These are phyloP conservation scores for Nemania sp. DNA, from an alignment of 2,329 filamentous ascomycete species.

Conservation along the genomic window DNA sequence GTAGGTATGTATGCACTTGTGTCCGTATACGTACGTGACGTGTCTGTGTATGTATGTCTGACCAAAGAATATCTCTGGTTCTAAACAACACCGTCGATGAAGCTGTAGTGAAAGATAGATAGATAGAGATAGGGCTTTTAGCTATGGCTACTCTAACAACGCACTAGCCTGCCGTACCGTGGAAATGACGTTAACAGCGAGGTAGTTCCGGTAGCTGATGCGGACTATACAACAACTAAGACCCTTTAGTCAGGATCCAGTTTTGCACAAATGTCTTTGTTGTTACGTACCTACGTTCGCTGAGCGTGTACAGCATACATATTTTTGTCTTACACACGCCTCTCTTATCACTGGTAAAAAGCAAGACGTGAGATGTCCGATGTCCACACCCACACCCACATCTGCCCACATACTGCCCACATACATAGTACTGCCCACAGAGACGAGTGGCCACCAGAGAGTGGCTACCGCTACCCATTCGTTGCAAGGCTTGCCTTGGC, in stretches of 20 bases:
- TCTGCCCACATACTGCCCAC: too few species aligned
- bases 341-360: conserved; percentile 23
- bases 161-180: background rate
- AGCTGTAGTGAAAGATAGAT: conserved; percentile 7
- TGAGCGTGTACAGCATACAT: conserved; percentile 1
- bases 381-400: conserved; percentile 10
- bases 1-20: background rate
- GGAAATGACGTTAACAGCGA: conserved; percentile 23
- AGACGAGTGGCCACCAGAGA: conserved; percentile 14
- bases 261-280: conserved; percentile 24
- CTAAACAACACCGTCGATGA: background rate
- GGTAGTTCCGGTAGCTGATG: conserved; percentile 2
- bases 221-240: background rate
- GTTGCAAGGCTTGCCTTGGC: conserved; percentile 19
- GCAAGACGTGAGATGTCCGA: conserved; percentile 8
- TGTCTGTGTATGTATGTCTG: conserved; percentile 13
- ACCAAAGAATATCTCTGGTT: background rate
- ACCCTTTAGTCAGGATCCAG: conserved; percentile 3
- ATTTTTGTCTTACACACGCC: conserved; percentile 6
- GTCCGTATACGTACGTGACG: too few species aligned
- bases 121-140: conserved; percentile 6
- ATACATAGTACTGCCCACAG: too few species aligned
- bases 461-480: conserved; percentile 21
- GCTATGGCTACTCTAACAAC: conserved; percentile 11
- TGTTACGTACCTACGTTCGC: conserved; percentile 11